phyloP scores from a whole-genome alignment of 805 yeast genomes.

The Diddensiella santjacobensis region DNA sequence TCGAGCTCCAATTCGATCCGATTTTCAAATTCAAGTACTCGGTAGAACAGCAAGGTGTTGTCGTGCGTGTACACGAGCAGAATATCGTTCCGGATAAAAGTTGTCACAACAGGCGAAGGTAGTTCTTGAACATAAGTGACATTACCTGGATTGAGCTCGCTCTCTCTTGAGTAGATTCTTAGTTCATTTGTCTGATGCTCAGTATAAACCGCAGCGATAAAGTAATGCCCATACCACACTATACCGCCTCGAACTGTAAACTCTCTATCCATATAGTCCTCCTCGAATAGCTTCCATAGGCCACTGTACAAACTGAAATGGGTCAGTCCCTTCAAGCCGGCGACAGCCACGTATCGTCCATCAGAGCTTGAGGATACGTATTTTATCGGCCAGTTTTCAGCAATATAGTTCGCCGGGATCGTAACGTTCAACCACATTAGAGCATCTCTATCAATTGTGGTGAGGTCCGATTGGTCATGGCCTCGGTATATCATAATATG shows the following conservation, averaged over 20 bases:
- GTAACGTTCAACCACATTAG: conserved; percentile 45
- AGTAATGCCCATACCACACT: conserved; percentile 37
- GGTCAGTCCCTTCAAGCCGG: conserved; percentile 47
- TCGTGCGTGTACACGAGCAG: conserved; percentile 36
- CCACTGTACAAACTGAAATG: conserved; percentile 40
- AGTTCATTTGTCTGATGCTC: conserved; percentile 27
- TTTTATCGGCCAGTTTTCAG: conserved; percentile 43
- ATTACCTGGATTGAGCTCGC: conserved; percentile 32
- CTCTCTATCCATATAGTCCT: conserved; percentile 33
- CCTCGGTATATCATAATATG: conserved; percentile 45
- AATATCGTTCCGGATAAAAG: conserved; percentile 29
- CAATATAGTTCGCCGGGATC: conserved; percentile 43
- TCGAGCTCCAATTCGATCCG: conserved; percentile 28
- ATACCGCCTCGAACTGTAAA: conserved; percentile 37
- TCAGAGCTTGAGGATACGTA: conserved; percentile 44
- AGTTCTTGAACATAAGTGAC: conserved; percentile 30
- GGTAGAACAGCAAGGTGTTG: conserved; percentile 31
- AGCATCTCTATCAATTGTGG: conserved; percentile 41
- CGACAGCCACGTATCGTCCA: conserved; percentile 47
- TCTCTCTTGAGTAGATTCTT: conserved; percentile 37
- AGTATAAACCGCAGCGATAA: conserved; percentile 35
- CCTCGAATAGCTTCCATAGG: conserved; percentile 46
- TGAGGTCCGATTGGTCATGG: conserved; percentile 40
- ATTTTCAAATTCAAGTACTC: conserved; percentile 18
- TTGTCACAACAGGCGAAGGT: conserved; percentile 30